phyloP scores from a whole-genome alignment of 2,329 filamentous ascomycete species.

The Eutypella sp. region DNA sequence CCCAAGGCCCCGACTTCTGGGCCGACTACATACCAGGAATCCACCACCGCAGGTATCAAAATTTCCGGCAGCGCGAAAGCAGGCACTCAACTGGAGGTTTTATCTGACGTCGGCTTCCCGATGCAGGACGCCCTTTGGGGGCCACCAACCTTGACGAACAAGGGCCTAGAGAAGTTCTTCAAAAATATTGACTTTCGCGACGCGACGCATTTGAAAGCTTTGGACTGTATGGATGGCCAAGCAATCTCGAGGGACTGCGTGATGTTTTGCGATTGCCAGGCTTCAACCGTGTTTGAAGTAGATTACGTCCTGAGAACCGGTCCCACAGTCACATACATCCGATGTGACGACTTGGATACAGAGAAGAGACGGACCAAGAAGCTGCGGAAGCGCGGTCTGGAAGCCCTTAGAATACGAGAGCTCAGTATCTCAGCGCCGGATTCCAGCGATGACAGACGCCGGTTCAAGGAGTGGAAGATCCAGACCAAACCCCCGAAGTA shows the following conservation, averaged over 20 bases:
- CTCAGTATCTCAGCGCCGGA: neutral
- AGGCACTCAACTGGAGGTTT: neutral
- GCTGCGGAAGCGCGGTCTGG: neutral
- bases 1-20: neutral
- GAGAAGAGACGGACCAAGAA: neutral
- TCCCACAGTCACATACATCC: conserved; percentile 1
- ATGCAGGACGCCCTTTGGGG: neutral
- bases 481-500: neutral
- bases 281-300: neutral
- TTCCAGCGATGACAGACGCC: neutral
- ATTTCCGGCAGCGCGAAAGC: neutral
- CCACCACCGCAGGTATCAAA: neutral
- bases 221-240: neutral
- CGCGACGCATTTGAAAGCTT: neutral
- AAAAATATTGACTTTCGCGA: neutral
- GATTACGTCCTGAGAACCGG: conserved; percentile 3
- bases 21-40: neutral
- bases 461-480: neutral
- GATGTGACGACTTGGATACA: neutral
- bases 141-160: neutral
- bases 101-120: neutral
- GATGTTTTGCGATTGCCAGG: neutral
- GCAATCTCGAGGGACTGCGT: neutral
- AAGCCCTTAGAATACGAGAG: neutral
- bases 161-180: conserved; percentile 1